These are phyloP conservation scores for Rhynchosporium secalis DNA, from an alignment of 2,329 filamentous ascomycete species.

Conservation along the genomic window DNA sequence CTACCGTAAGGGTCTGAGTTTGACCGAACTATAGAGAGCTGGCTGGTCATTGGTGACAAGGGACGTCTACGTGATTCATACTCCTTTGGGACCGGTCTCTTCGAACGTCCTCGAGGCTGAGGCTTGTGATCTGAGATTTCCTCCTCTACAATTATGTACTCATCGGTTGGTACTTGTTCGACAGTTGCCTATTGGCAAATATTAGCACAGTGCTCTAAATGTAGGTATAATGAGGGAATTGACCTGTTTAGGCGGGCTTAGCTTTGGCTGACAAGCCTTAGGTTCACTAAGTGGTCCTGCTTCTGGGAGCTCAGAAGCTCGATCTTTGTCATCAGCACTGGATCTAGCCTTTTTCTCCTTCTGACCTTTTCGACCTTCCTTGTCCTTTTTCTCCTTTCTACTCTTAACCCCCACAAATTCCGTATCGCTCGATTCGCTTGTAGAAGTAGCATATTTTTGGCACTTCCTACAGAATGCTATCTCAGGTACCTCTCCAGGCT, in stretches of 20 bases:
- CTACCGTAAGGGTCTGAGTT: neutral
- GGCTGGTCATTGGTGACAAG: neutral
- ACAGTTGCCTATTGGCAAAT: neutral
- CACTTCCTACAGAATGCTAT: slow-evolving; percentile 43
- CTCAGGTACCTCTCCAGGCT: slow-evolving; percentile 38
- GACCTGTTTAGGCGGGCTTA: slow-evolving; percentile 16
- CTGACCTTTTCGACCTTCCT: slow-evolving; percentile 4
- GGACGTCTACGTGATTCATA: neutral
- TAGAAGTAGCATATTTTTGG: slow-evolving; percentile 37
- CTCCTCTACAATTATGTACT: slow-evolving; percentile 25
- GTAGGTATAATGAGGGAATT: neutral
- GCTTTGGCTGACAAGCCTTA: neutral
- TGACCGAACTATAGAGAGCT: neutral
- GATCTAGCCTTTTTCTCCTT: slow-evolving; percentile 18
- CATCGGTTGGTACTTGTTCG: slow-evolving; percentile 9
- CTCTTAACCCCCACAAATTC: slow-evolving; percentile 16
- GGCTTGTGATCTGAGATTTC: slow-evolving; percentile 20
- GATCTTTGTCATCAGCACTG: slow-evolving; percentile 7
- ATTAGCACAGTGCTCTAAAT: neutral
- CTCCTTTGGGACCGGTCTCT: neutral
- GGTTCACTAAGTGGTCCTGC: slow-evolving; percentile 2
- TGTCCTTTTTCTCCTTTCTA: slow-evolving; percentile 22
- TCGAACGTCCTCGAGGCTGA: slow-evolving; percentile 17
- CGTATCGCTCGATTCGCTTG: slow-evolving; percentile 23
- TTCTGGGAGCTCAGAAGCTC: slow-evolving; percentile 5